Conservation (phyloP, 257 asterid genomes). For the Solanum neorickii region DNA sequence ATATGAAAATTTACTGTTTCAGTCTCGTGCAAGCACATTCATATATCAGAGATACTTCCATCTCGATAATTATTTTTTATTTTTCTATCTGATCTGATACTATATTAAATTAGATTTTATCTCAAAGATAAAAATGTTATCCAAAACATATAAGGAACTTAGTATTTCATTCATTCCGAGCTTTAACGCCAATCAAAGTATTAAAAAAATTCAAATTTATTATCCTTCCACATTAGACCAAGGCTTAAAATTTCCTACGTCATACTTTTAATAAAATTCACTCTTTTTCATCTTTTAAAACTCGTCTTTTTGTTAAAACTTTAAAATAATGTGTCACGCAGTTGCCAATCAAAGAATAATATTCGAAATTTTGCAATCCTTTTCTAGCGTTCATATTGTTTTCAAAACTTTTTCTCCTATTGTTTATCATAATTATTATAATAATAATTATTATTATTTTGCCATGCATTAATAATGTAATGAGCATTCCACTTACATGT, state of each 20-base stretch:
- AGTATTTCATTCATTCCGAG: background rate
- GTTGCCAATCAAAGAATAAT: background rate
- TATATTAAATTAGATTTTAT: background rate
- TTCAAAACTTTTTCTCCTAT: background rate
- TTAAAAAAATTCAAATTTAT: background rate
- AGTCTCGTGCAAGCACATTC: background rate
- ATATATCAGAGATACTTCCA: background rate
- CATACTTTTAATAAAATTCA: background rate
- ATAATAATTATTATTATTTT: background rate
- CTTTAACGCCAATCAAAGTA: background rate
- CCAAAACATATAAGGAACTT: background rate
- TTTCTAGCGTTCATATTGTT: background rate
- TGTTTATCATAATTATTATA: background rate
- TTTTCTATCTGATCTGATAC: no score
- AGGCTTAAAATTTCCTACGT: background rate
- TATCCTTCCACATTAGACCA: background rate
- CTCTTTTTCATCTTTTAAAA: background rate
- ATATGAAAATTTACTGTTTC: background rate
- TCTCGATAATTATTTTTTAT: no score
- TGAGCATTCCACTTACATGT: background rate
- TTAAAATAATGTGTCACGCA: background rate
- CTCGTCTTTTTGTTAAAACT: background rate
- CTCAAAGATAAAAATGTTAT: background rate
- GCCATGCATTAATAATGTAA: background rate
- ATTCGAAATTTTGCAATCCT: background rate